Percentiles rank a stretch among this genome's conserved stretches.
Conservation (phyloP, 495 filamentous ascomycete species). For the Neurospora tetraspora region DNA sequence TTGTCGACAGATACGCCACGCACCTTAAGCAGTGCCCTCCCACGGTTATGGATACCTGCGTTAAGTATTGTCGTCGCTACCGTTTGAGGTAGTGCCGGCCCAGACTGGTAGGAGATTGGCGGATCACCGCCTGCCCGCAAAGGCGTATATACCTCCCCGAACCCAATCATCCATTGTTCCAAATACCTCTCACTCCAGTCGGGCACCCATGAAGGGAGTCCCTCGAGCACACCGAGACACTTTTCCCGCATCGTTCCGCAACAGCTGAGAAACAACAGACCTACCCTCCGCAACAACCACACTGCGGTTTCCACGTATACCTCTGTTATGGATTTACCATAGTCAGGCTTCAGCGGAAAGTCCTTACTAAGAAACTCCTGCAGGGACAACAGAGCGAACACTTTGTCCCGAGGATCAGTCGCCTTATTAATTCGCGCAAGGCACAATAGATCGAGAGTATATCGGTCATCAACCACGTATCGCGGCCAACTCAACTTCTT, state of each 20-base stretch:
- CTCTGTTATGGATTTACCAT: background rate
- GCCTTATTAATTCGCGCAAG: background rate
- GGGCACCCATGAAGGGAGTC: background rate
- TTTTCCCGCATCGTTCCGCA: background rate
- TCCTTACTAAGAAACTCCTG: no score
- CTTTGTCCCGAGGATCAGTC: background rate
- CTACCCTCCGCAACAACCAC: background rate
- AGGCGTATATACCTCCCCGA: background rate
- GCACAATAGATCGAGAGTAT: background rate
- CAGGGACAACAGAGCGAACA: background rate
- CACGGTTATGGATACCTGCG: background rate
- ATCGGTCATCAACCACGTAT: fast-evolving
- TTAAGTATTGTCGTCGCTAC: background rate
- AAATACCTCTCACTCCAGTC: background rate
- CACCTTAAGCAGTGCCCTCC: background rate
- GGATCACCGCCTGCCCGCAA: background rate
- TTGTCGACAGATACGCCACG: background rate
- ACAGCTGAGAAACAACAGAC: background rate
- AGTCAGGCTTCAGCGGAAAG: background rate
- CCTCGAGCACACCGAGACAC: background rate
- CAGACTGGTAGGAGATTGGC: background rate
- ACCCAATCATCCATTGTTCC: background rate
- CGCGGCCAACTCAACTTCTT: background rate
- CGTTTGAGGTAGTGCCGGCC: background rate
- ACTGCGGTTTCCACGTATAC: background rate